These are phyloP conservation scores for Nannochloropsis granulata DNA, from an alignment of 108 stramenopile species.

Conservation along the genomic window DNA sequence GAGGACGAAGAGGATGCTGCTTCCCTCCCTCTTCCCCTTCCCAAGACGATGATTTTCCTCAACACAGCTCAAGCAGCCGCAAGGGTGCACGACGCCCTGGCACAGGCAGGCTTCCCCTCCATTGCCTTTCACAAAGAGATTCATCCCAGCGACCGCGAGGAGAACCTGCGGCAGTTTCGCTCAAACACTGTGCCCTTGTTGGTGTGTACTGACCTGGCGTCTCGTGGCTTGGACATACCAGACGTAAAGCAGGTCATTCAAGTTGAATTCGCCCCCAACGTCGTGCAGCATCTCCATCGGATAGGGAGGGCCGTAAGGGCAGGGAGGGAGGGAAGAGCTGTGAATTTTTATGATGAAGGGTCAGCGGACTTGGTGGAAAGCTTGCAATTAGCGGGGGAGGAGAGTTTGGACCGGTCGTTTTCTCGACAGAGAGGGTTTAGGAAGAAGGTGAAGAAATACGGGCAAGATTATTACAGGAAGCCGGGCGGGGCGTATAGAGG, in stretches of 20 bases:
- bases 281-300: slow-evolving; percentile 28
- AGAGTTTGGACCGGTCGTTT: slow-evolving; percentile 5
- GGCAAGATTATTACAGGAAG: background rate
- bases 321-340: slow-evolving; percentile 4
- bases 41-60: no score
- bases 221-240: slow-evolving; percentile 35
- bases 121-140: slow-evolving; percentile 71
- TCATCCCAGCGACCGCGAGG: slow-evolving; percentile 51
- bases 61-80: background rate
- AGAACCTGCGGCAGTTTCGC: slow-evolving; percentile 63
- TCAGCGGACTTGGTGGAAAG: background rate
- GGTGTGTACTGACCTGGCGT: slow-evolving; percentile 34
- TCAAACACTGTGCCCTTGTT: slow-evolving; percentile 8
- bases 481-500: no score
- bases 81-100: slow-evolving; percentile 2
- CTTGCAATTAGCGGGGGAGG: background rate
- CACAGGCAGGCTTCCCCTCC: slow-evolving; percentile 48
- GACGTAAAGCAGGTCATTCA: slow-evolving; percentile 28
- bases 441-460: slow-evolving; percentile 22
- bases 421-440: slow-evolving; percentile 21
- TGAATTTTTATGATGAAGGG: slow-evolving; percentile 3
- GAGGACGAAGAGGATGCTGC: no score
- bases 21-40: no score
- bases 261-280: slow-evolving; percentile 35
- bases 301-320: slow-evolving; percentile 17